These are phyloP conservation scores for Neurospora pannonica DNA, from an alignment of 495 filamentous ascomycete genomes.

Conservation along the genomic window DNA sequence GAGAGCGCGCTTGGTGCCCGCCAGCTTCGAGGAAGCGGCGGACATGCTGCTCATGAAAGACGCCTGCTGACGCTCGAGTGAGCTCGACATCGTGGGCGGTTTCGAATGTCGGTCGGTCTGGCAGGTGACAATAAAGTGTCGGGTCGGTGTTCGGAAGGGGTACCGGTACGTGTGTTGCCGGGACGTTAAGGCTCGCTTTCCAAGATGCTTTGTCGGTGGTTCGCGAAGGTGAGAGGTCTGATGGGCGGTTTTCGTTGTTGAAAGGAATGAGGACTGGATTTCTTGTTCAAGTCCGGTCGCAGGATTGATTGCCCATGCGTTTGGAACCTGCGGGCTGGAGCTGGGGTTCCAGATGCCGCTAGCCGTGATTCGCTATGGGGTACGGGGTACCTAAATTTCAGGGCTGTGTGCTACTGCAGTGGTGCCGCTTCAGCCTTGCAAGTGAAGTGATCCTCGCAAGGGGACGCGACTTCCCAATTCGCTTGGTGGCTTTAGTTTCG, in stretches of 20 bases:
- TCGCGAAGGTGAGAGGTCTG: neutral
- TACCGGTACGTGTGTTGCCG: neutral
- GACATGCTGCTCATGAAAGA: constrained; percentile 39
- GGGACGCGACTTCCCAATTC: neutral
- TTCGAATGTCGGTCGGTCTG: neutral
- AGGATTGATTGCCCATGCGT: neutral
- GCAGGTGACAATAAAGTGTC: neutral
- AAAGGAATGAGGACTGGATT: neutral
- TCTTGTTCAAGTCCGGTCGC: neutral
- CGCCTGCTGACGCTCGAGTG: constrained; percentile 39
- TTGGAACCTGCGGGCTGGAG: neutral
- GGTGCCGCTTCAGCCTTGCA: neutral
- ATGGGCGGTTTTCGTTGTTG: neutral
- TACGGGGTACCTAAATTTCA: neutral
- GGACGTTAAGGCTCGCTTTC: neutral
- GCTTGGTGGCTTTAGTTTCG: neutral
- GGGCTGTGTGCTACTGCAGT: neutral
- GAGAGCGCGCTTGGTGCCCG: constrained; percentile 34
- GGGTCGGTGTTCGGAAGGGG: neutral
- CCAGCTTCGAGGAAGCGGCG: constrained; percentile 38
- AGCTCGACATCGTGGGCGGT: constrained; percentile 35
- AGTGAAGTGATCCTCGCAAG: neutral
- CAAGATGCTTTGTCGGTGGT: neutral
- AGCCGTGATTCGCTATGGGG: neutral
- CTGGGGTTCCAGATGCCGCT: neutral